Evolutionary conservation across 352 stramenopile species (phyloP), one percentile per base, ranked within the genome.

Genomic region (Phytophthora pistaciae): DNA sequence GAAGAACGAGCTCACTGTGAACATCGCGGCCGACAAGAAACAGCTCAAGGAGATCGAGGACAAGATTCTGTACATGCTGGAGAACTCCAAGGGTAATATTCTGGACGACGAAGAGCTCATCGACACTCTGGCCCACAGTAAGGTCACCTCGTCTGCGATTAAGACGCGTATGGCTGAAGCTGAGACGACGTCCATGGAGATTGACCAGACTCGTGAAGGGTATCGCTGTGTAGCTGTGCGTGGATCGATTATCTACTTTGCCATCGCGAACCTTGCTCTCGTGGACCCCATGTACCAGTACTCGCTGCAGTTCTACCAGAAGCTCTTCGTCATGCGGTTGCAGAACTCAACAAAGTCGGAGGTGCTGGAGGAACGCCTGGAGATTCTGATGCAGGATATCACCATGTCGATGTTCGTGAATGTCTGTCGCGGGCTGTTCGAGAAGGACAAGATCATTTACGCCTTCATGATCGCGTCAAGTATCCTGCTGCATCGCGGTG

Each of bases 281-380:
- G 90, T 98, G 10, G 94, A 98, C 42, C 90, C 92, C 3, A 98
- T 98, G 94, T 98, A 98, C 70, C 93, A 98, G 70, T 98, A 97
- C 70, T 98, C 94, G 46, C 79, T 98, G 18, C 95, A 98, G 65
- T 98, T 97, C 58, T 98, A 98, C 66, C 92, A 97, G 64, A 94
- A 96, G 31, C 79, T 98, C 1, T 98, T 98, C 57, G 86, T 94
- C 3, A 91, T 96, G 85, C 83, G 95, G 0, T 73, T 98, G 3
- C 80, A 98, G 59, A 87, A 83, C 59, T 94, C 88, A 9, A 77
- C 83, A 8, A 94, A 95, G 58, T 88, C 88, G 3, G 90, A 98
- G 8, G 80, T 89, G 2, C 70, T 98, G 6, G 72, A 92, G 13
- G 76, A 91, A 27, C 80, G 95, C n/a, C 74, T 98, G 3, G 79